phyloP scores from a whole-genome alignment of 2,329 filamentous ascomycete species.

The Penicillium paneum region DNA sequence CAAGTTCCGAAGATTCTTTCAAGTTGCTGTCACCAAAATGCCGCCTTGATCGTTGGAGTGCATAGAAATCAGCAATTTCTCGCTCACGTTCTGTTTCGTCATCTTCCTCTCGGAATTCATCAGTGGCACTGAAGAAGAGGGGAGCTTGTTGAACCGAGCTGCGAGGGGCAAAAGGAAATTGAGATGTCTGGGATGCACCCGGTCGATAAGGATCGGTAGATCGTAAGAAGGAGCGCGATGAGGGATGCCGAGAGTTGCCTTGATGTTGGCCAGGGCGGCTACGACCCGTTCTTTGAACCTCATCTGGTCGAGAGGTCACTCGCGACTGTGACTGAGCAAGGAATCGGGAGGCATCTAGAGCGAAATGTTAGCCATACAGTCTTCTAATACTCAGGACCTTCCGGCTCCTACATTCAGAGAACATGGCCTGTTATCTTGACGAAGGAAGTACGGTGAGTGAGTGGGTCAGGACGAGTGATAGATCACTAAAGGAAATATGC shows the following conservation, averaged over 20 bases:
- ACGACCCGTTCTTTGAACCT: slow-evolving; percentile 46
- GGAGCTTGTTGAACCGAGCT: slow-evolving; percentile 76
- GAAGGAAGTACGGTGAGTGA: slow-evolving; percentile 8
- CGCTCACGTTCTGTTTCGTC: slow-evolving; percentile 87
- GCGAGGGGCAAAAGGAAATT: slow-evolving; percentile 76
- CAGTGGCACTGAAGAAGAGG: slow-evolving; percentile 87
- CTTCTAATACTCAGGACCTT: slow-evolving; percentile 4
- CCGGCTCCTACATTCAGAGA: slow-evolving; percentile 76
- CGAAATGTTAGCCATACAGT: slow-evolving; percentile 16
- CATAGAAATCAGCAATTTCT: slow-evolving; percentile 91
- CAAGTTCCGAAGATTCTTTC: slow-evolving; percentile 80
- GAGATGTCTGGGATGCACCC: slow-evolving; percentile 65
- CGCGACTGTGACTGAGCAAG: slow-evolving; percentile 94
- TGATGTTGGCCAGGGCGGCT: slow-evolving; percentile 49
- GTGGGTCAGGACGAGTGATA: not conserved
- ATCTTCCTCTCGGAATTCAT: slow-evolving; percentile 89
- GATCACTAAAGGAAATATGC: not conserved
- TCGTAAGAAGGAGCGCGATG: slow-evolving; percentile 50
- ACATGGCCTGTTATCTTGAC: slow-evolving; percentile 54
- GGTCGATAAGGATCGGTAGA: slow-evolving; percentile 77
- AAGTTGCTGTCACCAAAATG: slow-evolving; percentile 82
- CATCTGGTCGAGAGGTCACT: slow-evolving; percentile 67
- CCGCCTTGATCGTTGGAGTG: slow-evolving; percentile 81
- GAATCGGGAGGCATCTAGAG: slow-evolving; percentile 88
- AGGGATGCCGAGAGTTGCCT: slow-evolving; percentile 46